Evolutionary conservation across 2,329 filamentous ascomycete genomes (phyloP).

Genomic region (Arachnopeziza araneosa): DNA sequence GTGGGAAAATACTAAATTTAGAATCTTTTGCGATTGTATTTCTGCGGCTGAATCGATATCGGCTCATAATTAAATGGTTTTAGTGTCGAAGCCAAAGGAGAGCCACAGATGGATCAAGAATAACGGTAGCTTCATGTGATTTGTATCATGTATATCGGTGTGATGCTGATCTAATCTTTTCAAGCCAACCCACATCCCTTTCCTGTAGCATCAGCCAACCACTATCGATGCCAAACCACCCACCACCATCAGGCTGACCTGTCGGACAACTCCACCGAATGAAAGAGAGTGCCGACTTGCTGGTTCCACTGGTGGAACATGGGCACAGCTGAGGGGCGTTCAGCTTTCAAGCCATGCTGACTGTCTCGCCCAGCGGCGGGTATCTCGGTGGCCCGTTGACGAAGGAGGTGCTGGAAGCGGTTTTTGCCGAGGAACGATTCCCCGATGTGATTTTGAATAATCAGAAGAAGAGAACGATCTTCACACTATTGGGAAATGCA

Average conservation of each 20-base stretch:
- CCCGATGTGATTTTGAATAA: conserved; percentile 10
- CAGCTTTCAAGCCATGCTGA: not conserved
- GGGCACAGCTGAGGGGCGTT: not conserved
- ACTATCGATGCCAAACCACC: not conserved
- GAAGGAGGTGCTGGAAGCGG: conserved; percentile 2
- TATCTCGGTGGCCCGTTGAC: not conserved
- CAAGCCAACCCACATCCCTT: no score
- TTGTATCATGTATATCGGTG: no score
- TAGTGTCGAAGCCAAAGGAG: no score
- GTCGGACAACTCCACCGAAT: not conserved
- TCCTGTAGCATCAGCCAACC: not conserved
- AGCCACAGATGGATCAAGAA: no score
- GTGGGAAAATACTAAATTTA: no score
- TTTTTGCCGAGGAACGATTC: conserved; percentile 13
- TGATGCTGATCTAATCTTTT: no score
- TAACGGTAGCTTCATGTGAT: no score
- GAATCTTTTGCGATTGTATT: no score
- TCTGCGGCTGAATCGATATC: no score
- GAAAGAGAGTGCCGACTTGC: not conserved
- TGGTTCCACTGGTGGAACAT: not conserved
- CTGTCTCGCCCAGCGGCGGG: not conserved
- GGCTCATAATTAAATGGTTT: no score
- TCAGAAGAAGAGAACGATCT: conserved; percentile 5
- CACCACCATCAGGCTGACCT: not conserved
- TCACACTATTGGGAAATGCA: conserved; percentile 7